phyloP scores from a whole-genome alignment of 306 rosid genomes.

The Pyrus communis region DNA sequence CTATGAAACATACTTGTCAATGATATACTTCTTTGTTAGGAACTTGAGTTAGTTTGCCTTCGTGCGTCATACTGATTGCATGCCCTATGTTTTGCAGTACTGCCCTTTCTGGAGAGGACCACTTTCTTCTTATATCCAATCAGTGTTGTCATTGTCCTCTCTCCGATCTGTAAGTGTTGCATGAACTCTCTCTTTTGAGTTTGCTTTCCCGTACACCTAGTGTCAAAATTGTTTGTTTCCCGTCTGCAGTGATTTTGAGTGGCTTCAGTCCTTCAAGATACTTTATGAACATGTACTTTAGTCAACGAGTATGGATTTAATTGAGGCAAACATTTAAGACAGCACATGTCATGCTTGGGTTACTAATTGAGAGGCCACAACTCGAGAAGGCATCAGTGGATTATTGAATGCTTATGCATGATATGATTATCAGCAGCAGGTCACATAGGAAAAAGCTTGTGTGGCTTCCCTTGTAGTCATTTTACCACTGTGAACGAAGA shows the following conservation, averaged over 20 bases:
- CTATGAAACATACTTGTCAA: neutral
- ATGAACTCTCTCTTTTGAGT: slow-evolving; percentile 13
- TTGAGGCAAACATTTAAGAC: slow-evolving; percentile 38
- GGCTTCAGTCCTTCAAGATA: slow-evolving; percentile 99
- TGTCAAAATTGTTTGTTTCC: slow-evolving; percentile 6
- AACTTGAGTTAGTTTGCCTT: slow-evolving; percentile 1
- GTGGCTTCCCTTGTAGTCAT: slow-evolving; percentile 33
- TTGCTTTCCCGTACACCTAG: slow-evolving; percentile 18
- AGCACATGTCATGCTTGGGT: slow-evolving; percentile 37
- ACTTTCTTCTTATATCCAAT: slow-evolving; percentile 92
- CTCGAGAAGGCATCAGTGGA: slow-evolving; percentile 28
- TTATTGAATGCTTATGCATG: slow-evolving; percentile 31
- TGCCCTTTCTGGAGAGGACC: slow-evolving; percentile 94
- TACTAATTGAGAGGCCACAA: slow-evolving; percentile 28
- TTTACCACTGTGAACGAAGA: slow-evolving; percentile 34
- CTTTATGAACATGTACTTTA: slow-evolving; percentile 80
- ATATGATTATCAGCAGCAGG: slow-evolving; percentile 12
- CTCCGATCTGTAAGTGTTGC: slow-evolving; percentile 88
- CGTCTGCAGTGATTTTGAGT: slow-evolving; percentile 75
- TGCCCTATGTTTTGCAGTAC: slow-evolving; percentile 51
- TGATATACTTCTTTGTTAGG: neutral
- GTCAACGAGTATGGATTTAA: slow-evolving; percentile 52
- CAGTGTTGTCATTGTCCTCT: slow-evolving; percentile 75
- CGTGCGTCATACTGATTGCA: slow-evolving; percentile 6
- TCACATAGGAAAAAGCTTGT: neutral